These are phyloP conservation scores for Hypsizygus ulmarius DNA, from an alignment of 1,284 basidiomycete genomes.

Conservation along the genomic window DNA sequence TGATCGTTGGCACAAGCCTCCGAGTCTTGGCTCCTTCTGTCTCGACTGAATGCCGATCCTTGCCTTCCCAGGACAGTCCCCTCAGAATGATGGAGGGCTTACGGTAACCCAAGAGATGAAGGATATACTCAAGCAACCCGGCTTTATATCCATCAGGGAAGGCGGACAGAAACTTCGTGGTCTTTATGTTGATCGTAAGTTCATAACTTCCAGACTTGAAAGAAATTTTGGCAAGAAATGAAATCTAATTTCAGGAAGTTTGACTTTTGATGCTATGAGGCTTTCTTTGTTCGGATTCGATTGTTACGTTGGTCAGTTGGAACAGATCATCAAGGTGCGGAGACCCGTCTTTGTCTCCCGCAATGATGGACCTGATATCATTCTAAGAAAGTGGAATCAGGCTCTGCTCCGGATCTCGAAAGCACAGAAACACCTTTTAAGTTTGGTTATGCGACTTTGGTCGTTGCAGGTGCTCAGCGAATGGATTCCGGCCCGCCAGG, in stretches of 20 bases:
- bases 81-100: slow-evolving; percentile 28
- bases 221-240: not conserved
- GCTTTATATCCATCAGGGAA: slow-evolving; percentile 29
- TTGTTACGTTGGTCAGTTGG: slow-evolving; percentile 36
- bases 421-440: slow-evolving; percentile 46
- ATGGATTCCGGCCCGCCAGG: slow-evolving; percentile 18
- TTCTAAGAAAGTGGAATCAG: slow-evolving; percentile 37
- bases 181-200: slow-evolving; percentile 38
- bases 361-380: not conserved
- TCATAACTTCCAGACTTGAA: not conserved
- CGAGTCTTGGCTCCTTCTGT: not conserved
- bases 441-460: slow-evolving; percentile 44
- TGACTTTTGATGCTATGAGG: slow-evolving; percentile 25
- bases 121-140: slow-evolving; percentile 35
- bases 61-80: not conserved
- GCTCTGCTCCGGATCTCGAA: slow-evolving; percentile 39
- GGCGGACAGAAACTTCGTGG: slow-evolving; percentile 36
- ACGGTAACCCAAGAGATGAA: slow-evolving; percentile 37
- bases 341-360: not conserved
- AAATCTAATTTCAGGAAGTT: slow-evolving; percentile 20
- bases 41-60: not conserved
- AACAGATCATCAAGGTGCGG: slow-evolving; percentile 30
- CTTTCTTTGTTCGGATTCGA: slow-evolving; percentile 37
- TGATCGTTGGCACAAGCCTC: not conserved
- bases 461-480: slow-evolving; percentile 43